These are phyloP conservation scores for Rhododendron molle DNA, from an alignment of 148 eudicot species.

Conservation along the genomic window DNA sequence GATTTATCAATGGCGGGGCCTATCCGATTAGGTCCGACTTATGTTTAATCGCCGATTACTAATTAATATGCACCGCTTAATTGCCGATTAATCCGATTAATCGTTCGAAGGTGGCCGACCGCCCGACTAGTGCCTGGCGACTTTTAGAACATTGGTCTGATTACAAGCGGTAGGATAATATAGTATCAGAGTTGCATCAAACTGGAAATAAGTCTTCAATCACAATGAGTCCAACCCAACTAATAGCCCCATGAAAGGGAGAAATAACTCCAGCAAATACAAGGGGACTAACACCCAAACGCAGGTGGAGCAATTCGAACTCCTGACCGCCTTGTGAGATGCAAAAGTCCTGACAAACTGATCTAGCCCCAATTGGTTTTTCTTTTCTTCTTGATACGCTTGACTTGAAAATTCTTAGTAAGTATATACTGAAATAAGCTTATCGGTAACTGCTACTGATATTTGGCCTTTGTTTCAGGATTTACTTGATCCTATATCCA, in stretches of 20 bases:
- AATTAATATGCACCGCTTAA: no score
- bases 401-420: not conserved
- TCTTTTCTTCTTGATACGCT: not conserved
- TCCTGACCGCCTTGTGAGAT: not conserved
- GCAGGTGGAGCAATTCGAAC: not conserved
- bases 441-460: not conserved
- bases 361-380: no score
- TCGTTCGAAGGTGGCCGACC: no score
- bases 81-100: no score
- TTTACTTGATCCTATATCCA: not conserved
- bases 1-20: no score
- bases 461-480: constrained; percentile 1
- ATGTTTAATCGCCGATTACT: no score
- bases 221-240: not conserved
- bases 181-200: no score
- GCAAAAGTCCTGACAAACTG: not conserved
- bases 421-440: not conserved
- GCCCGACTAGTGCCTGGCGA: no score
- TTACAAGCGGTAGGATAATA: no score
- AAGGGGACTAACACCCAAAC: not conserved
- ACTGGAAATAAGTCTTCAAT: no score
- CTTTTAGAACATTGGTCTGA: no score
- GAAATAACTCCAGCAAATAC: not conserved
- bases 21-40: no score
- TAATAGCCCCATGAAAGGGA: not conserved